phyloP scores from a whole-genome alignment of 352 stramenopile species.

The Globisporangium ultimum region DNA sequence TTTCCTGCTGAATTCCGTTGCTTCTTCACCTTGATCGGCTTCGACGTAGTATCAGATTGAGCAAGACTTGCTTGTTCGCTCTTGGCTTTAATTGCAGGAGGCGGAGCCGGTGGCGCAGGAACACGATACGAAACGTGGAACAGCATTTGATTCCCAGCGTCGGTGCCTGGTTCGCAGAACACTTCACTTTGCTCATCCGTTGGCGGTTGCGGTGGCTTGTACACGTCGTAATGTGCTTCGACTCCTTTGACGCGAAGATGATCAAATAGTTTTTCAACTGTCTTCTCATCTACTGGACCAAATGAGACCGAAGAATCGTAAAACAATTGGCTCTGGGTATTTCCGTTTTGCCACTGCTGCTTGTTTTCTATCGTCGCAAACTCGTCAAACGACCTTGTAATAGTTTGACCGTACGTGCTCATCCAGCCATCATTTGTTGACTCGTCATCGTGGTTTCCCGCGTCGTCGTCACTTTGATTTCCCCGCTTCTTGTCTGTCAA shows the following conservation, averaged over 20 bases:
- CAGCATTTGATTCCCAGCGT: slow-evolving; percentile 33
- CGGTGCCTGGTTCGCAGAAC: slow-evolving; percentile 23
- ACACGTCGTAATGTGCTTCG: slow-evolving; percentile 54
- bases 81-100: slow-evolving; percentile 27
- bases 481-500: slow-evolving; percentile 58
- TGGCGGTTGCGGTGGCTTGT: slow-evolving; percentile 41
- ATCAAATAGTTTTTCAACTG: slow-evolving; percentile 40
- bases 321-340: slow-evolving; percentile 39
- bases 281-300: slow-evolving; percentile 18
- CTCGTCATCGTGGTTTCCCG: slow-evolving; percentile 21
- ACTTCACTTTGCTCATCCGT: slow-evolving; percentile 7
- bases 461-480: slow-evolving; percentile 6
- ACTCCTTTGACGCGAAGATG: slow-evolving; percentile 53
- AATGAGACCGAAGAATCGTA: slow-evolving; percentile 20
- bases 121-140: slow-evolving; percentile 72
- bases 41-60: slow-evolving; percentile 21
- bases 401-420: slow-evolving; percentile 17
- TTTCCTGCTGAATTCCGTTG: slow-evolving; percentile 25
- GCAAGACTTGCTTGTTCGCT: slow-evolving; percentile 20
- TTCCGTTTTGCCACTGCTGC: slow-evolving; percentile 40
- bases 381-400: slow-evolving; percentile 43
- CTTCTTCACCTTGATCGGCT: slow-evolving; percentile 62
- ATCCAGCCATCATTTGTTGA: slow-evolving; percentile 11
- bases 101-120: slow-evolving; percentile 23
- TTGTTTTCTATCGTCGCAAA: slow-evolving; percentile 27